Evolutionary conservation across 352 stramenopile genomes (phyloP), one percentile per base, ranked within the genome.

Genomic region (Globisporangium sylvaticum): DNA sequence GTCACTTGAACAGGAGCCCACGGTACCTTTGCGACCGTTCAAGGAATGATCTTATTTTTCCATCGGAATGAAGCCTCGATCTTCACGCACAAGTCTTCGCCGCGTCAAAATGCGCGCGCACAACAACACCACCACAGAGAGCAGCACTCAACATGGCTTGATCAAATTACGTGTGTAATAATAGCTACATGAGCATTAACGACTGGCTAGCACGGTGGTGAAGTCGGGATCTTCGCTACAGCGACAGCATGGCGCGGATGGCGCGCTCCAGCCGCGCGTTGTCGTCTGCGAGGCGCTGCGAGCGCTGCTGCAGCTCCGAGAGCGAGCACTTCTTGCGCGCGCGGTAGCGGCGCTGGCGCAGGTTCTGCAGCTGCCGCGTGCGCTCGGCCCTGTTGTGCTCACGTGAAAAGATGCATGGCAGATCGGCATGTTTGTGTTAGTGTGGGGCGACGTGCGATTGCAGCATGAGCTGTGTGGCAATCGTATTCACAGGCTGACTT

Each of bases 321-420:
- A 63, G 60, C 15, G 62, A 79, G 3, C 67, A 73, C 39, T 84
- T 81, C 50, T 84, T 84, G 50, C 77, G 77, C 57, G 78, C 77
- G 61, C 77, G 77, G 57, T 84, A 84, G 61, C 77, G 77, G 4
- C 70, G 74, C 58, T 84, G 77, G 5, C 77, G 77, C 37, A 75
- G 42, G 61, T 80, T 84, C 55, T 84, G 77, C 27, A 84, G 62
- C 50, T 77, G 62, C n/a, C 77, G 74, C 48, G 72, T 64, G 46
- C 71, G 77, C 34, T 82, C 62, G 27, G 69, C 67, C 27, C 77
- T 81, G 55, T 20, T 25, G 32, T 8, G 54, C 32, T 32, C 37
- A 44, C 15, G 25, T 20, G 8, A 39, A 22, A 34, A 59, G 29
- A 22, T 60, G 20, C 42, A 50, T 48, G 15, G 14, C 4, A 20